Base-by-base conservation (phyloP, 1,284 basidiomycete species). In the Polyporus tsugae region DNA sequence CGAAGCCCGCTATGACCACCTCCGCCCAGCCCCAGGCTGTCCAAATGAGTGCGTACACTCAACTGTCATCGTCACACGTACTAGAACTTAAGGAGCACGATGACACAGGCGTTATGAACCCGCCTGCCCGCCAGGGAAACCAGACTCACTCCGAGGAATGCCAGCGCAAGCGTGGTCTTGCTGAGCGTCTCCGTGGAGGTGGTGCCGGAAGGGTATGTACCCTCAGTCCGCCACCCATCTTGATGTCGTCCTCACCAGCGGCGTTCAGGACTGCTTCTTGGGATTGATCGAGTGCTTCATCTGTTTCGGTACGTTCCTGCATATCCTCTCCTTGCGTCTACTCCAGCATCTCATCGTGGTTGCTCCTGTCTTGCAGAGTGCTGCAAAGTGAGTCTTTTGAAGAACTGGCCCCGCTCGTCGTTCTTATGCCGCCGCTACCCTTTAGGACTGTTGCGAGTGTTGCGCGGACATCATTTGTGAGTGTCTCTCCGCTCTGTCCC, bases 261-360 rank as follows among this genome's bases (percentile, higher is more conserved):
- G 58, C 44, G 39, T 66, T 46, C 73, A 87, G 88, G 88, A 90
- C 76, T 91, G 88, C 77, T 86, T 89, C 81, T 69, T 91, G 22
- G 87, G 84, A 39, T 11, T 82, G 49, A n/a, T 90, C 39, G 88
- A 83, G 64, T 89, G 87, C 75, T 91, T 90, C 83, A 66, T 91
- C 25, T 91, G 89, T 79, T 91, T 86, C 76, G 89, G 87, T 87
- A 70, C 73, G 86, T 83, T 17, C 42, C 17, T 6, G 29, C 22
- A 38, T n/a, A 42, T 25, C 15, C 29, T 60, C 13, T 33, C 9
- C 38, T 13, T 10, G 17, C 2, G 9, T 62, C 5, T 22, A 35
- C 22, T 13, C 22, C 46, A 25, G 11, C n/a, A 46, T 41, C 65
- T 68, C 22, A 39, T 15, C 17, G 11, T 49, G 36, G 52, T 36